These are phyloP conservation scores for Mycena sanguinolenta DNA, from an alignment of 768 basidiomycete species.

Conservation along the genomic window DNA sequence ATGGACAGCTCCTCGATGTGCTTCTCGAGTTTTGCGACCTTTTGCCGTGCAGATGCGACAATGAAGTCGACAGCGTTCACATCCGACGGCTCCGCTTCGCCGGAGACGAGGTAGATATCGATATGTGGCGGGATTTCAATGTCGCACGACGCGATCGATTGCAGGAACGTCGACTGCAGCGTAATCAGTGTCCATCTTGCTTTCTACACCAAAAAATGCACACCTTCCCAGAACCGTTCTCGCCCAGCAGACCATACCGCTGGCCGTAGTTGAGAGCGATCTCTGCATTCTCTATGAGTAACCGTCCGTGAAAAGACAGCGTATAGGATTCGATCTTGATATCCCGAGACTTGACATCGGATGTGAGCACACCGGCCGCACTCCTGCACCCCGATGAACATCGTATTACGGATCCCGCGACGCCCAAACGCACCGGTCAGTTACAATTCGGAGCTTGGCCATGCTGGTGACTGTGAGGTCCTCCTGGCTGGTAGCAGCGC, in stretches of 20 bases:
- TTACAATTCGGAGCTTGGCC: slow-evolving; percentile 91
- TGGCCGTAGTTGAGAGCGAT: slow-evolving; percentile 91
- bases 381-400: slow-evolving; percentile 64
- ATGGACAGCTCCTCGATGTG: slow-evolving; percentile 93
- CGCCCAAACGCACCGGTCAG: slow-evolving; percentile 81
- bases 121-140: slow-evolving; percentile 95
- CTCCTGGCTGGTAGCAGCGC: slow-evolving; percentile 84
- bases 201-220: slow-evolving; percentile 34
- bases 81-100: slow-evolving; percentile 96
- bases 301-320: slow-evolving; percentile 95
- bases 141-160: slow-evolving; percentile 95
- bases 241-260: slow-evolving; percentile 94
- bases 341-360: slow-evolving; percentile 93
- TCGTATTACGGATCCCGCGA: neutral
- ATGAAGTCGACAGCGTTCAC: slow-evolving; percentile 98
- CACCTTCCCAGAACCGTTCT: slow-evolving; percentile 99
- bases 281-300: slow-evolving; percentile 77
- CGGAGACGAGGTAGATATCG: slow-evolving; percentile 96
- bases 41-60: slow-evolving; percentile 89
- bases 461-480: slow-evolving; percentile 68
- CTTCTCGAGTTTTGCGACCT: slow-evolving; percentile 93
- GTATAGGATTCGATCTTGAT: slow-evolving; percentile 98
- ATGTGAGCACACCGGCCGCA: slow-evolving; percentile 92
- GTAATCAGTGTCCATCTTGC: slow-evolving; percentile 19
- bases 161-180: slow-evolving; percentile 90